Conservation (phyloP, 805 yeast species). For the Pichia scutulata region DNA sequence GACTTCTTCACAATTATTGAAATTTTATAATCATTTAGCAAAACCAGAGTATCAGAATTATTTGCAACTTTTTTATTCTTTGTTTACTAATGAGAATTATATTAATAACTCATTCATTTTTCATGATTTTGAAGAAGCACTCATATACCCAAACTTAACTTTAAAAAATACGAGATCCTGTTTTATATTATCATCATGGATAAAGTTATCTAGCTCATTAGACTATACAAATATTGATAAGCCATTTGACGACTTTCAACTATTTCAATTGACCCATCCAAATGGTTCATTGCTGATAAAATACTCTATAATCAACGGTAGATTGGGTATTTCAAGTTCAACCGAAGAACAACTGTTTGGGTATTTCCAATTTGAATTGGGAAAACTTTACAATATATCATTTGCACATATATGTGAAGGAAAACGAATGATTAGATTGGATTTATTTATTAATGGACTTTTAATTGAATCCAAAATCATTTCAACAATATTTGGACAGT, state of each 20-base stretch:
- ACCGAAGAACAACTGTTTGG: slow-evolving; percentile 18
- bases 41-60: not conserved
- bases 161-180: slow-evolving; percentile 13
- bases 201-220: slow-evolving; percentile 12
- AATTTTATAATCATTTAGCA: not conserved
- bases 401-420: slow-evolving; percentile 20
- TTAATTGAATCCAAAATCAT: slow-evolving; percentile 27
- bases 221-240: not conserved
- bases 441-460: slow-evolving; percentile 43
- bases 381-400: slow-evolving; percentile 20
- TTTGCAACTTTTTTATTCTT: not conserved
- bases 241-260: not conserved
- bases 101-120: not conserved
- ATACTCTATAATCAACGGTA: slow-evolving; percentile 9
- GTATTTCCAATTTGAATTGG: slow-evolving; percentile 22
- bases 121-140: not conserved
- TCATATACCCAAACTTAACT: slow-evolving; percentile 10
- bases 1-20: not conserved
- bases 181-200: slow-evolving; percentile 23
- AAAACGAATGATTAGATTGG: slow-evolving; percentile 29
- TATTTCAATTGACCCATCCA: not conserved
- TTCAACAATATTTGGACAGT: slow-evolving; percentile 7
- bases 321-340: slow-evolving; percentile 12
- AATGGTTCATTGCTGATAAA: not conserved
- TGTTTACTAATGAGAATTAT: not conserved